Base-by-base conservation (phyloP, 805 yeast species). In the Ogataea paradorogensis region DNA sequence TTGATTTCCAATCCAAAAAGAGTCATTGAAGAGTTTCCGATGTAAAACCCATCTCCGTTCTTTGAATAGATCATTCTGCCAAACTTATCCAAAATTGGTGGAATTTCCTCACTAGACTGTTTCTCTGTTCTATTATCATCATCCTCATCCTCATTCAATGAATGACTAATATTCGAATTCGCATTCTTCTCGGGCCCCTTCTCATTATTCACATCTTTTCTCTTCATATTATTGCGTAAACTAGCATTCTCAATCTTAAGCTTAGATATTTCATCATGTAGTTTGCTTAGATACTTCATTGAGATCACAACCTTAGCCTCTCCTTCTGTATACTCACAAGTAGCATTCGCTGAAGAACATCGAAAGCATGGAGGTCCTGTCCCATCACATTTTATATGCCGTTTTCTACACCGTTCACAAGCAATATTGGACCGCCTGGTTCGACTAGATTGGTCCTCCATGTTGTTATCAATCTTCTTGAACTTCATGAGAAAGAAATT, bases 1-100 rank as follows among this genome's bases (percentile, higher is more conserved):
- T 82, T 87, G 39, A 84, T 82, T 48, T 84, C 91, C 41, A 84
- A 65, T 5, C 90, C 90, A 58, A 84, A 84, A 13, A 84, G 60
- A 0, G 93, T 84, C 90, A 84, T 84, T 1, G 91, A 83, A 0
- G 90, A 82, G 0, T 89, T 80, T 0, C 95, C 95, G 26, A 83
- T 85, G 53, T 83, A 84, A 27, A 83, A 74, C 42, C 78, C 73
- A 51, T 82, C 87, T 4, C 91, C 91, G 1, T 88, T 81, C 46
- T 87, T 69, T 0, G 89, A 81, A 50, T 82, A 82, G 2, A 84
- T 78, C 29, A 84, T 63, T 37, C 87, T 70, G 2, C 91, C 88
- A 51, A 80, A 77, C 48, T 79, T 77, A 50, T 82, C 87, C 16
- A 84, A 69, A 38, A 84, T 80, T 7, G 87, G 86, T 2, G 84